Percentiles rank a stretch among this genome's conserved stretches.
phyloP scores from a whole-genome alignment of 257 asterid species.

The Forsythia viridissima region DNA sequence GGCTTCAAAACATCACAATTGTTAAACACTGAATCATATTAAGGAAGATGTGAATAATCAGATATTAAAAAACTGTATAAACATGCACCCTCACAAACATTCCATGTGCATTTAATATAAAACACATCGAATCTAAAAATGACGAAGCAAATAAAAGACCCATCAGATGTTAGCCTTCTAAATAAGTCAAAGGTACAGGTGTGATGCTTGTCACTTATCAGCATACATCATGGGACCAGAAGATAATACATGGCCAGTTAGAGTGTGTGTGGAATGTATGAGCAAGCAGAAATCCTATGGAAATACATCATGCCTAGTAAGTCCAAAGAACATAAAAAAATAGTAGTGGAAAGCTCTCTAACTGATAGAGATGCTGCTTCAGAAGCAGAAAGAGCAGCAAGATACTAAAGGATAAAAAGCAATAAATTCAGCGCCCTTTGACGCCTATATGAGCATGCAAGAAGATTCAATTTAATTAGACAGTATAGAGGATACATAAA shows the following conservation, averaged over 20 bases:
- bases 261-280: not conserved
- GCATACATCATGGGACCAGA: not conserved
- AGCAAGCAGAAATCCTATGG: not conserved
- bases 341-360: too few relatives aligned
- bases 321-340: not conserved
- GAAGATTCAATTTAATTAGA: conserved; percentile 8
- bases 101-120: not conserved
- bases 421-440: not conserved
- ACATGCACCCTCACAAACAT: not conserved
- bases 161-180: not conserved
- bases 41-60: conserved; percentile 45
- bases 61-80: not conserved
- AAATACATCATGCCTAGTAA: not conserved
- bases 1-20: conserved; percentile 87
- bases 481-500: conserved; percentile 68
- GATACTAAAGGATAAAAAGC: too few relatives aligned
- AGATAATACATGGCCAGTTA: conserved; percentile 9
- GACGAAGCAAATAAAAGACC: not conserved
- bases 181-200: conserved; percentile 1
- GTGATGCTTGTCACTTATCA: not conserved
- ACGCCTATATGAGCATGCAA: not conserved
- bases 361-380: too few relatives aligned
- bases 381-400: too few relatives aligned
- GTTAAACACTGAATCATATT: conserved; percentile 64
- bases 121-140: not conserved